These are phyloP conservation scores for Aristolochia contorta DNA, from an alignment of 164 flowering plant species.

Conservation along the genomic window DNA sequence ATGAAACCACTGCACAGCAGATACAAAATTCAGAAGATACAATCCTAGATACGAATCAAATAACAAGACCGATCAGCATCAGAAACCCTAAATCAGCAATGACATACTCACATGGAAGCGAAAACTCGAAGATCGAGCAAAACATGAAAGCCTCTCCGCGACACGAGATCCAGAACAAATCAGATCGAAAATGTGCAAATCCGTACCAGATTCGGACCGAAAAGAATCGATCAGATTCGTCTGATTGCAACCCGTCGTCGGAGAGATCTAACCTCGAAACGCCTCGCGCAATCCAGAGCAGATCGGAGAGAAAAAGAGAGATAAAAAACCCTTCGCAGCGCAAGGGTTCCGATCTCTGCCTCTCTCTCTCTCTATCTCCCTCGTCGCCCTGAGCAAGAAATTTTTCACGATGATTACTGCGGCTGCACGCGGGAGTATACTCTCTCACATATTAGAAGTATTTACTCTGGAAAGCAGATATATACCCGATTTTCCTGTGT, in stretches of 20 bases:
- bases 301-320: constrained; percentile 2
- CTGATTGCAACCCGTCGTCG: background rate
- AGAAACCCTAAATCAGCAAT: constrained; percentile 2
- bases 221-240: too few species aligned
- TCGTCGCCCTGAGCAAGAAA: background rate
- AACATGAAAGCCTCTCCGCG: constrained; percentile 23
- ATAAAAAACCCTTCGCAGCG: background rate
- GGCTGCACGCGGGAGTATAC: background rate
- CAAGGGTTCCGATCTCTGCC: background rate
- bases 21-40: background rate
- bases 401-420: background rate
- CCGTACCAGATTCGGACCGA: too few species aligned
- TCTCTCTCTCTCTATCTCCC: background rate
- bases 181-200: background rate
- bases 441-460: too few species aligned
- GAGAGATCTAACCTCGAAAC: background rate
- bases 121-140: constrained; percentile 29
- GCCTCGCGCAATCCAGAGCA: background rate
- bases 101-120: constrained; percentile 26
- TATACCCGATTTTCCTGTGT: too few species aligned
- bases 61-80: background rate
- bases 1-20: constrained; percentile 11
- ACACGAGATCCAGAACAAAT: constrained; percentile 2
- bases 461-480: too few species aligned
- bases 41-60: background rate